Percentiles rank a stretch among this genome's conserved stretches.
phyloP scores from a whole-genome alignment of 768 basidiomycete species.

The Chalciporus piperatus region DNA sequence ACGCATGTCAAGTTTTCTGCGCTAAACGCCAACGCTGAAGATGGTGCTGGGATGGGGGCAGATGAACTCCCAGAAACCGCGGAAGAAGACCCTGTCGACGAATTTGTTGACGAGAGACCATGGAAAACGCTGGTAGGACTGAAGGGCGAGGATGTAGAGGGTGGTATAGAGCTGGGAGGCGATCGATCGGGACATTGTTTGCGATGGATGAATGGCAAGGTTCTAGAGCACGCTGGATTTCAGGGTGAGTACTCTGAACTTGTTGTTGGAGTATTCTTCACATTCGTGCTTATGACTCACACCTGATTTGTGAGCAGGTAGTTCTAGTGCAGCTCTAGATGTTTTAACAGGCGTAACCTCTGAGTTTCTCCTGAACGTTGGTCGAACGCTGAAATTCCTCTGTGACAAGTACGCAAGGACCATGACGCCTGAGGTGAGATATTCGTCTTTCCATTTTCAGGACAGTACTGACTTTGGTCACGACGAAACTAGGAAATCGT shows the following conservation, averaged over 20 bases:
- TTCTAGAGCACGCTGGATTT: slow-evolving; percentile 88
- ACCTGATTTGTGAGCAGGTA: slow-evolving; percentile 41
- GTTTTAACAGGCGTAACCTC: slow-evolving; percentile 73
- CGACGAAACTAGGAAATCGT: slow-evolving; percentile 75
- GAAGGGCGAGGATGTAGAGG: slow-evolving; percentile 7
- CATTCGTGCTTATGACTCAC: background rate
- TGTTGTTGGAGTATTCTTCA: background rate
- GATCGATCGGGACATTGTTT: slow-evolving; percentile 61
- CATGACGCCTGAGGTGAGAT: slow-evolving; percentile 81
- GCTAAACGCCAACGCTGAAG: slow-evolving; percentile 39
- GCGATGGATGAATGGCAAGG: slow-evolving; percentile 69
- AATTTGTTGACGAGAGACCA: slow-evolving; percentile 55
- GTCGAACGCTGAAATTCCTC: slow-evolving; percentile 78
- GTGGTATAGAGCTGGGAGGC: slow-evolving; percentile 54
- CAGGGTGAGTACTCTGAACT: slow-evolving; percentile 60
- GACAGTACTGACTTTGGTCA: slow-evolving; percentile 5
- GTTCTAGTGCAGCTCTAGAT: slow-evolving; percentile 74
- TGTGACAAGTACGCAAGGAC: slow-evolving; percentile 74
- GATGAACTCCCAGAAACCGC: slow-evolving; percentile 35
- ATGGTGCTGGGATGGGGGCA: slow-evolving; percentile 33
- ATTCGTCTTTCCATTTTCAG: background rate
- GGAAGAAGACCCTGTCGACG: slow-evolving; percentile 27
- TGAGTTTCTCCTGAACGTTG: slow-evolving; percentile 83
- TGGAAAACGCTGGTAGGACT: slow-evolving; percentile 42
- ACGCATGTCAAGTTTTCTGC: slow-evolving; percentile 72